Evolutionary conservation across 2,329 filamentous ascomycete genomes (phyloP).

Genomic region (Aciculosporium take): DNA sequence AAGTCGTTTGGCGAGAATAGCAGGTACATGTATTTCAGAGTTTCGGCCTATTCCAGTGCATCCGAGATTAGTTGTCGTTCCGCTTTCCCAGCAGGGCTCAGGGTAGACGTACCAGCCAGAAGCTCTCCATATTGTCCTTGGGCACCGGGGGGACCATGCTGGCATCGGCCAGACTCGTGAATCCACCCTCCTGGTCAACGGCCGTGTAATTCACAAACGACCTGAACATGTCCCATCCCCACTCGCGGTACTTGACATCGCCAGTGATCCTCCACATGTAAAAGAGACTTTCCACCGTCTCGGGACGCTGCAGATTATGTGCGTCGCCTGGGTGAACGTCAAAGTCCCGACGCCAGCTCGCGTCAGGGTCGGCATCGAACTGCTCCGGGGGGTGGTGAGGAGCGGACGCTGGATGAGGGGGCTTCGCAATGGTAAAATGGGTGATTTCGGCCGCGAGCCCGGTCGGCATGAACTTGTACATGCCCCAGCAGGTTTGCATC

Average conservation of each 20-base stretch:
- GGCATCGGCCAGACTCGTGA: slow-evolving; percentile 68
- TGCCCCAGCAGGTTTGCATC: slow-evolving; percentile 95
- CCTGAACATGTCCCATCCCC: slow-evolving; percentile 98
- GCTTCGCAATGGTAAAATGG: slow-evolving; percentile 65
- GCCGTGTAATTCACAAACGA: slow-evolving; percentile 77
- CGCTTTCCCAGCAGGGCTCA: not conserved
- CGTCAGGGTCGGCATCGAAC: slow-evolving; percentile 38
- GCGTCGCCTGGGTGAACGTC: slow-evolving; percentile 66
- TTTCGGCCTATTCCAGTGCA: slow-evolving; percentile 56
- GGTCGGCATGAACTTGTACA: slow-evolving; percentile 82
- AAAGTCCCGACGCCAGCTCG: slow-evolving; percentile 64
- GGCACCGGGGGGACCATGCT: slow-evolving; percentile 52
- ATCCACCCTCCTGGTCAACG: slow-evolving; percentile 64
- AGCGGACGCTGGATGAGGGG: slow-evolving; percentile 45
- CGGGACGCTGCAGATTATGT: slow-evolving; percentile 89
- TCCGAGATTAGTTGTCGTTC: slow-evolving; percentile 1
- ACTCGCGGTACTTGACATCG: slow-evolving; percentile 76
- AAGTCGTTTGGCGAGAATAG: slow-evolving; percentile 77
- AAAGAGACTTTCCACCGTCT: slow-evolving; percentile 91
- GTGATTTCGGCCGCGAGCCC: slow-evolving; percentile 92
- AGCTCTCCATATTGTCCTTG: slow-evolving; percentile 95
- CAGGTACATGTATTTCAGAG: slow-evolving; percentile 93
- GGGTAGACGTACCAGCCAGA: slow-evolving; percentile 65
- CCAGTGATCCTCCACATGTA: slow-evolving; percentile 99
- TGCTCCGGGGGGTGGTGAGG: slow-evolving; percentile 31